A percentile compares a stretch with the other conserved stretches of the same genome.
Evolutionary conservation across 2,329 filamentous ascomycete species (phyloP).

Genomic region (Hymenoscyphus repandus): DNA sequence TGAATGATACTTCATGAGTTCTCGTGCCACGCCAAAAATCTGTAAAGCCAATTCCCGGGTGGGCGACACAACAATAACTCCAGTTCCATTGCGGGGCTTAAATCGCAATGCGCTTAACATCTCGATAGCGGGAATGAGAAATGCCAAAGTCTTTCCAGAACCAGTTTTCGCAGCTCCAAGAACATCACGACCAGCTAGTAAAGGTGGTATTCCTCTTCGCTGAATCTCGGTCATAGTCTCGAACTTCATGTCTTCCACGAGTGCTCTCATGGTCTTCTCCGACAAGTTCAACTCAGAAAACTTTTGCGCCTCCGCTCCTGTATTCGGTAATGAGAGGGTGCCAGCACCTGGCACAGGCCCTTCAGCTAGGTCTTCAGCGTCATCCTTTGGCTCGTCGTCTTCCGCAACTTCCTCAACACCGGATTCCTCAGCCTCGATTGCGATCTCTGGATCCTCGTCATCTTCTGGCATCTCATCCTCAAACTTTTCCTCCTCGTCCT

Average conservation of each 20-base stretch:
- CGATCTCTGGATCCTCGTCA: conserved; percentile 26
- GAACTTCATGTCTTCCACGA: conserved; percentile 81
- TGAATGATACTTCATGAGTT: conserved; percentile 90
- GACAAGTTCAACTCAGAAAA: conserved; percentile 68
- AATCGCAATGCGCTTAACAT: conserved; percentile 87
- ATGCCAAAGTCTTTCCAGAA: conserved; percentile 91
- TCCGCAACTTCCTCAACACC: conserved; percentile 12
- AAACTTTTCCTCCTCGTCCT: conserved; percentile 19
- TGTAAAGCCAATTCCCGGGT: conserved; percentile 92
- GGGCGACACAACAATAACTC: conserved; percentile 87
- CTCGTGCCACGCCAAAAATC: conserved; percentile 90
- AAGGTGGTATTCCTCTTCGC: conserved; percentile 75
- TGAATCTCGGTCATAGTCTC: conserved; percentile 96
- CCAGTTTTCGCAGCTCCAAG: conserved; percentile 94
- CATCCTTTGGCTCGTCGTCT: conserved; percentile 13
- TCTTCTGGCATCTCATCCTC: conserved; percentile 29
- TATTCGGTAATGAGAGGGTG: conserved; percentile 20
- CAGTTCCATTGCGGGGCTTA: conserved; percentile 90
- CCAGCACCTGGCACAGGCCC: conserved; percentile 17
- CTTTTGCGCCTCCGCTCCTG: conserved; percentile 16
- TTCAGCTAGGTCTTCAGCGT: conserved; percentile 18
- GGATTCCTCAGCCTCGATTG: conserved; percentile 22
- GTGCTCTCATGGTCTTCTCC: conserved; percentile 82
- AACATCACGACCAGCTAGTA: conserved; percentile 85
- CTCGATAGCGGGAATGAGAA: conserved; percentile 90